These are phyloP conservation scores for Scutellaria barbata DNA, from an alignment of 257 asterid species.

Conservation along the genomic window DNA sequence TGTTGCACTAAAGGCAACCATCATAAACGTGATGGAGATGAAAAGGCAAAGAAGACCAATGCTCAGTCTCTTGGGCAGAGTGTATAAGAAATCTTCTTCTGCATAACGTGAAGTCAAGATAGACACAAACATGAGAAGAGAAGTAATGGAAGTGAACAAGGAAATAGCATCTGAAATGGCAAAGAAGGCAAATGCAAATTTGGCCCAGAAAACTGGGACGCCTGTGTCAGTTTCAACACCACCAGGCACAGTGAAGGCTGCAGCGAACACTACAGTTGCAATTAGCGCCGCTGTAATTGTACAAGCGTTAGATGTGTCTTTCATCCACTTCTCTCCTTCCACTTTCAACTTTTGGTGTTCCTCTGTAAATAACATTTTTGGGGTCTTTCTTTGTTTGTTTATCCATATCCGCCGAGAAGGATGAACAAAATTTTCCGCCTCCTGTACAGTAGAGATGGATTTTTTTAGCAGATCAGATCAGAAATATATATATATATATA, in stretches of 20 bases:
- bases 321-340: constrained; percentile 37
- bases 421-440: constrained; percentile 18
- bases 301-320: constrained; percentile 13
- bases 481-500: too few species aligned
- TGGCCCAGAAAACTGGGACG: neutral
- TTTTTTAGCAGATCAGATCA: too few species aligned
- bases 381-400: neutral
- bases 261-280: constrained; percentile 3
- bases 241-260: constrained; percentile 26
- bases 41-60: constrained; percentile 26
- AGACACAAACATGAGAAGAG: constrained; percentile 35
- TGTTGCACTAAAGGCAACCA: neutral
- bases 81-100: constrained; percentile 14
- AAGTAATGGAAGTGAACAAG: constrained; percentile 27
- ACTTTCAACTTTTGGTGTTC: constrained; percentile 27
- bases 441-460: constrained; percentile 9
- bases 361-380: constrained; percentile 25
- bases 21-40: constrained; percentile 1
- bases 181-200: constrained; percentile 14
- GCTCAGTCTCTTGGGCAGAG: constrained; percentile 27
- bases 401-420: neutral
- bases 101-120: constrained; percentile 27
- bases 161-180: constrained; percentile 15
- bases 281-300: constrained; percentile 6
- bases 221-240: neutral